A percentile compares a stretch with the other conserved stretches of the same genome.
phyloP scores from a whole-genome alignment of 805 yeast genomes.

The Saccharomycopsis olivae region DNA sequence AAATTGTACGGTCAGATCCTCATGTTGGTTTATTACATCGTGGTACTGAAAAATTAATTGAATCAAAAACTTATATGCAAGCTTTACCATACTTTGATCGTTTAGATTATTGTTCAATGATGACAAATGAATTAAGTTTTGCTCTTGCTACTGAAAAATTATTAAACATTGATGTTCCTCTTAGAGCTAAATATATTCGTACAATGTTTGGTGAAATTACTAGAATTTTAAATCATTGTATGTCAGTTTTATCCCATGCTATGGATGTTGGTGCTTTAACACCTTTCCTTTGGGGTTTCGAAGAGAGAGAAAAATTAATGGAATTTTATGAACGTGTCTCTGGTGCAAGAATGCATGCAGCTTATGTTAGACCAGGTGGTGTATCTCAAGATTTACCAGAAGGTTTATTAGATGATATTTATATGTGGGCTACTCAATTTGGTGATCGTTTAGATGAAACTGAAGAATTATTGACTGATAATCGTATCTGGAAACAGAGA shows the following conservation, averaged over 20 bases:
- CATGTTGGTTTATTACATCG: slow-evolving; percentile 82
- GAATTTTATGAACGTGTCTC: slow-evolving; percentile 86
- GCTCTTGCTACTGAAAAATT: slow-evolving; percentile 77
- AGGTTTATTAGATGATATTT: slow-evolving; percentile 80
- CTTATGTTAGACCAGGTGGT: slow-evolving; percentile 88
- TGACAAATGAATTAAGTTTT: slow-evolving; percentile 84
- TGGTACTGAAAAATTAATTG: slow-evolving; percentile 85
- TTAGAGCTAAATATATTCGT: slow-evolving; percentile 76
- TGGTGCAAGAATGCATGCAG: slow-evolving; percentile 84
- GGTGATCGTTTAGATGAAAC: slow-evolving; percentile 89
- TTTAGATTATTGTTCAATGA: slow-evolving; percentile 76
- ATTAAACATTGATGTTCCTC: slow-evolving; percentile 74
- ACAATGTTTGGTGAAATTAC: slow-evolving; percentile 83
- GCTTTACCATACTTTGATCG: slow-evolving; percentile 85
- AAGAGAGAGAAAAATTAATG: slow-evolving; percentile 88
- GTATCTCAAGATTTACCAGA: slow-evolving; percentile 81
- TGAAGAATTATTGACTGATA: slow-evolving; percentile 81
- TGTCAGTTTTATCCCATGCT: slow-evolving; percentile 80
- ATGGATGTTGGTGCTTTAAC: slow-evolving; percentile 94
- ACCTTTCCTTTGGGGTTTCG: slow-evolving; percentile 90
- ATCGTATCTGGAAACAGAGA: slow-evolving; percentile 88
- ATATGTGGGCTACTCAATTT: slow-evolving; percentile 94
- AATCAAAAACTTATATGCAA: slow-evolving; percentile 77
- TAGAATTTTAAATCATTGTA: slow-evolving; percentile 70
- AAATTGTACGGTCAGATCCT: slow-evolving; percentile 77